Conservation (phyloP, 352 stramenopile species). For the Phytophthora sp. region DNA sequence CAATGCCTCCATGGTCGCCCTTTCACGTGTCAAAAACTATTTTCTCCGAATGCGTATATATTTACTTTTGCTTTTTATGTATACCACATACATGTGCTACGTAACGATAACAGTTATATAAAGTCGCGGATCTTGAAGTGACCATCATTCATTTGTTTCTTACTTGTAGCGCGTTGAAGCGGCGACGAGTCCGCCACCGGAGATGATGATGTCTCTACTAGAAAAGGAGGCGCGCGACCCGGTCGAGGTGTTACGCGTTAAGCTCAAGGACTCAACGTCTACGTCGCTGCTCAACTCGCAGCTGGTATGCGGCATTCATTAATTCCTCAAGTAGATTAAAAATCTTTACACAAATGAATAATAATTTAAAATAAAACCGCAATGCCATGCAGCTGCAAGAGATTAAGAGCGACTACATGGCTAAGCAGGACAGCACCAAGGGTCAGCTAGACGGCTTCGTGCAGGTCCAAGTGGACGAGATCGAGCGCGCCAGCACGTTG, state of each 20-base stretch:
- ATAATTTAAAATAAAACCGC: too few relatives aligned
- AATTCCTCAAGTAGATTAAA: not conserved
- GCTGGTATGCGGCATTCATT: constrained; percentile 37
- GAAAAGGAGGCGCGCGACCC: constrained; percentile 86
- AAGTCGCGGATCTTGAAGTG: constrained; percentile 11
- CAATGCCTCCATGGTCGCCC: constrained; percentile 64
- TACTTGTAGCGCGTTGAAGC: constrained; percentile 17
- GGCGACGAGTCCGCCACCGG: not conserved
- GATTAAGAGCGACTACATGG: constrained; percentile 84
- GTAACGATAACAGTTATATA: too few relatives aligned
- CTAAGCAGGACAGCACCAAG: constrained; percentile 78
- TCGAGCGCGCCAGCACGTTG: constrained; percentile 77
- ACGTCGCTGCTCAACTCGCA: constrained; percentile 85
- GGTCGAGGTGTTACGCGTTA: constrained; percentile 79
- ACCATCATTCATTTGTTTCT: constrained; percentile 15
- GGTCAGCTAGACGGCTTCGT: constrained; percentile 75
- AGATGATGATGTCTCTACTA: constrained; percentile 82
- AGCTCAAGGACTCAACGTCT: constrained; percentile 85
- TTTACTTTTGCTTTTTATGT: too few relatives aligned
- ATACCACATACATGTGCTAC: too few relatives aligned
- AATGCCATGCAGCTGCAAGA: constrained; percentile 60
- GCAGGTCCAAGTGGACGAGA: constrained; percentile 83
- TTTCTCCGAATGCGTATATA: too few relatives aligned
- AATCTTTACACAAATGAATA: not conserved
- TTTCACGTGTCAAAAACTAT: too few relatives aligned